Percentiles rank a stretch among this genome's conserved stretches.
Evolutionary conservation across 2,329 filamentous ascomycete genomes (phyloP).

Genomic region (Cadophora luteo-olivacea): DNA sequence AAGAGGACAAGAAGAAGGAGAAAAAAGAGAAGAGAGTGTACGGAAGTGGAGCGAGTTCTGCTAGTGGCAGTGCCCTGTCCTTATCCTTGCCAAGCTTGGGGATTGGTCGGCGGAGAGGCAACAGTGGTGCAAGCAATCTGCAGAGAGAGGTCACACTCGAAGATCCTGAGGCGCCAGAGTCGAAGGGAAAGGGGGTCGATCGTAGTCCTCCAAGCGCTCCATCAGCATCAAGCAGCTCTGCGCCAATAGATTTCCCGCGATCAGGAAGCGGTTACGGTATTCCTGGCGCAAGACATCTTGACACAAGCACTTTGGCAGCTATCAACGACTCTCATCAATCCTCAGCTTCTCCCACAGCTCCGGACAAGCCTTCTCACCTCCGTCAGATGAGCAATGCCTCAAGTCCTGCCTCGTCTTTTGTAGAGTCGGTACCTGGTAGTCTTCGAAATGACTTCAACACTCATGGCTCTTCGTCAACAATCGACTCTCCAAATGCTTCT

Average conservation of each 20-base stretch:
- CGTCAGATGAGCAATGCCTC: constrained; percentile 88
- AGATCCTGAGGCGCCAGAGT: constrained; percentile 45
- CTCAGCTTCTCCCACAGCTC: constrained; percentile 52
- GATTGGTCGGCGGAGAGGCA: constrained; percentile 61
- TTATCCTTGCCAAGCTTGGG: constrained; percentile 53
- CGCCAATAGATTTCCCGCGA: constrained; percentile 35
- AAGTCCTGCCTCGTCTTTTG: constrained; percentile 78
- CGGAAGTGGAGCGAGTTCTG: constrained; percentile 54
- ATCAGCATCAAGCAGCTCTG: constrained; percentile 18
- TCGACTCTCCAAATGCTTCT: constrained; percentile 61
- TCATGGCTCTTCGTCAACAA: constrained; percentile 50
- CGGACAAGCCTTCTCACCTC: constrained; percentile 71
- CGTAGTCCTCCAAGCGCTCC: constrained; percentile 47
- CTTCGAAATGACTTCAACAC: constrained; percentile 42
- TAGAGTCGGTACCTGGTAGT: constrained; percentile 67
- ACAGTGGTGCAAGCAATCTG: constrained; percentile 65
- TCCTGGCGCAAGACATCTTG: constrained; percentile 36
- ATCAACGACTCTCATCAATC: constrained; percentile 50
- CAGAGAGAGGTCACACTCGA: constrained; percentile 61
- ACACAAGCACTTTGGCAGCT: constrained; percentile 31
- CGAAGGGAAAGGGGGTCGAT: constrained; percentile 76
- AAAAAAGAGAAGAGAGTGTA: constrained; percentile 61
- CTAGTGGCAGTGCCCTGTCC: constrained; percentile 69
- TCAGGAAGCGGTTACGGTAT: constrained; percentile 31
- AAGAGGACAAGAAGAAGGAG: constrained; percentile 76